These are phyloP conservation scores for Verticillium dahliae DNA, from an alignment of 2,329 filamentous ascomycete species.

Conservation along the genomic window DNA sequence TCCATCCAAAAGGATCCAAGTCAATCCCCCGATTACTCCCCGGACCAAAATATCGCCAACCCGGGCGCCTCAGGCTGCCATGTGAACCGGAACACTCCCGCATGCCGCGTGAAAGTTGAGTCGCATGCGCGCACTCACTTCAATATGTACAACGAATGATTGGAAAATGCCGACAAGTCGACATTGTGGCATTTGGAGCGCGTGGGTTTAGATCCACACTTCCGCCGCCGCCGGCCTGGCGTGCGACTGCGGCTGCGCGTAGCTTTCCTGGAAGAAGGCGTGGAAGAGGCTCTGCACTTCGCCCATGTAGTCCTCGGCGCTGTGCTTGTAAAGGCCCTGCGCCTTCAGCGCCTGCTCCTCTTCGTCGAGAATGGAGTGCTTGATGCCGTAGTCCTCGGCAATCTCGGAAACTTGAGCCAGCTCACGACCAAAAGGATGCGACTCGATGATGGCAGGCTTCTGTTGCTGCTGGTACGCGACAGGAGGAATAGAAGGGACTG, in stretches of 20 bases:
- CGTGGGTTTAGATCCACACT: background rate
- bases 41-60: background rate
- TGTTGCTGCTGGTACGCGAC: constrained; percentile 26
- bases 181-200: background rate
- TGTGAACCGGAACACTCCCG: background rate
- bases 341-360: constrained; percentile 65
- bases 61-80: background rate
- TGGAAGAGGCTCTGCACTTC: constrained; percentile 69
- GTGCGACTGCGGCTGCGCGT: background rate
- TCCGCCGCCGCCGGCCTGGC: background rate
- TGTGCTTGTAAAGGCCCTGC: constrained; percentile 66
- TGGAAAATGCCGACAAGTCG: background rate
- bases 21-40: background rate
- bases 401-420: constrained; percentile 88
- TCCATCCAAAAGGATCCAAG: background rate
- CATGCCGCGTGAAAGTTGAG: background rate
- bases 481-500: constrained; percentile 22
- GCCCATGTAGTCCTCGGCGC: constrained; percentile 73
- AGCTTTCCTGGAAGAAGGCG: constrained; percentile 26
- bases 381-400: constrained; percentile 75
- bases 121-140: background rate
- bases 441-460: constrained; percentile 19
- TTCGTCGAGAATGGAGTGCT: constrained; percentile 59
- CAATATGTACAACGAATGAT: background rate
- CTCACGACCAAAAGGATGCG: constrained; percentile 81